phyloP scores from a whole-genome alignment of 2,329 filamentous ascomycete species.

The Polytolypa hystricis region DNA sequence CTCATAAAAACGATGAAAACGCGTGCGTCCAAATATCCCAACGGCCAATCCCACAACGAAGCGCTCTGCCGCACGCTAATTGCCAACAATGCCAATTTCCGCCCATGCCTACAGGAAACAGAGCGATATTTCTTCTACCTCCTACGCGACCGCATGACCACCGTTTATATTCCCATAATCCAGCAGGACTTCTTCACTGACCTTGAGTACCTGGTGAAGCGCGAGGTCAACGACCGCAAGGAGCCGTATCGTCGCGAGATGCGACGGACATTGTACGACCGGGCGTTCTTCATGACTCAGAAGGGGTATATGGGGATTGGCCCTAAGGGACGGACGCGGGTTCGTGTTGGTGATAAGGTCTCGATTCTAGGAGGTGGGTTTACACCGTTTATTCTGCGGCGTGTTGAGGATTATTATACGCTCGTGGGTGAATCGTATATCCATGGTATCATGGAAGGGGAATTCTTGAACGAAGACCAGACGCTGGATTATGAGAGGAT shows the following conservation, averaged over 20 bases:
- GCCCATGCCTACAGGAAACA: slow-evolving; percentile 1
- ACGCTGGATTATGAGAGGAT: slow-evolving; percentile 3
- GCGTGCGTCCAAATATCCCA: neutral
- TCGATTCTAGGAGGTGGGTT: slow-evolving; percentile 3
- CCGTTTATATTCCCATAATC: slow-evolving; percentile 1
- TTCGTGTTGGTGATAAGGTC: slow-evolving; percentile 1
- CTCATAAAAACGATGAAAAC: slow-evolving; percentile 5
- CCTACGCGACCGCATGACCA: slow-evolving; percentile 5
- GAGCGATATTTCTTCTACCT: slow-evolving; percentile 6
- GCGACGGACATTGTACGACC: slow-evolving; percentile 4
- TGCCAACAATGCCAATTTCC: slow-evolving; percentile 5
- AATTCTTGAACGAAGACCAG: slow-evolving; percentile 1
- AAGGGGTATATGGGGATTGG: slow-evolving; percentile 5
- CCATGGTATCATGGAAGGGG: slow-evolving; percentile 6
- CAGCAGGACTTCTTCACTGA: slow-evolving; percentile 5
- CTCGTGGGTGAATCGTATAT: slow-evolving; percentile 6
- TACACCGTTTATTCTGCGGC: slow-evolving; percentile 4
- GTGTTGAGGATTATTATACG: neutral
- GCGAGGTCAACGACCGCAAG: neutral
- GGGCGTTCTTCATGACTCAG: slow-evolving; percentile 2
- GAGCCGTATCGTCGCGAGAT: slow-evolving; percentile 3
- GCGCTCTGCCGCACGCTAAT: slow-evolving; percentile 5
- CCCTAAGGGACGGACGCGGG: slow-evolving; percentile 2
- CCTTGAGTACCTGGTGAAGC: neutral
- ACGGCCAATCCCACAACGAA: slow-evolving; percentile 4